Evolutionary conservation across 2,329 filamentous ascomycete genomes (phyloP).

Genomic region (Elsinoe arachidis): DNA sequence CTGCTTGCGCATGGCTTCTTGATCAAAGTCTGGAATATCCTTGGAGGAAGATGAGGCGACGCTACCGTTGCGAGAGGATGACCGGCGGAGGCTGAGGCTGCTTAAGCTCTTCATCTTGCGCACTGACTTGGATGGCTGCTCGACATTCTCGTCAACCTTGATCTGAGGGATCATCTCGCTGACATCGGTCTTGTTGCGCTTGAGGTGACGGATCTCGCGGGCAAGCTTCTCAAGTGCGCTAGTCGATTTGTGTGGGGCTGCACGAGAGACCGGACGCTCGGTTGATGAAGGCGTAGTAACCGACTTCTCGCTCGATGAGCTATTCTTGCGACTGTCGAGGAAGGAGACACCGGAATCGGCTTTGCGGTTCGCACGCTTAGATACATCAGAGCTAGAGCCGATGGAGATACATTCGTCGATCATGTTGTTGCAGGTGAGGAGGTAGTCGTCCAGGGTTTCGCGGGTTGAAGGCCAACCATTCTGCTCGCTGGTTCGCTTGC

Average conservation of each 20-base stretch:
- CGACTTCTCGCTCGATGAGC: constrained; percentile 18
- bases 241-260: constrained; percentile 24
- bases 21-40: constrained; percentile 36
- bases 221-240: constrained; percentile 53
- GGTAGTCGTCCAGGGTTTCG: constrained; percentile 48
- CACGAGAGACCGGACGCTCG: constrained; percentile 17
- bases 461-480: constrained; percentile 48
- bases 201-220: constrained; percentile 51
- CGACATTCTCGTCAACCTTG: constrained; percentile 13
- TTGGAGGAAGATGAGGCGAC: constrained; percentile 20
- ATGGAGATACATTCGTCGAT: constrained; percentile 52
- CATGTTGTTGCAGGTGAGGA: constrained; percentile 50
- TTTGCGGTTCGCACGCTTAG: constrained; percentile 39
- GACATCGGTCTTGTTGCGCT: constrained; percentile 45
- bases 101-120: constrained; percentile 32
- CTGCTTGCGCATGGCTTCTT: constrained; percentile 40
- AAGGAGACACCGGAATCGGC: constrained; percentile 58
- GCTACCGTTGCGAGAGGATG: constrained; percentile 26
- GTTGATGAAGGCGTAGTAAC: constrained; percentile 18
- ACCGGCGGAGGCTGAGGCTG: constrained; percentile 24
- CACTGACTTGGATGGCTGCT: constrained; percentile 15
- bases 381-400: constrained; percentile 33
- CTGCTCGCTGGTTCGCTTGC: constrained; percentile 41
- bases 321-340: constrained; percentile 24
- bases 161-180: constrained; percentile 34